These are phyloP conservation scores for Xylaria multiplex DNA, from an alignment of 2,329 filamentous ascomycete species.

Conservation along the genomic window DNA sequence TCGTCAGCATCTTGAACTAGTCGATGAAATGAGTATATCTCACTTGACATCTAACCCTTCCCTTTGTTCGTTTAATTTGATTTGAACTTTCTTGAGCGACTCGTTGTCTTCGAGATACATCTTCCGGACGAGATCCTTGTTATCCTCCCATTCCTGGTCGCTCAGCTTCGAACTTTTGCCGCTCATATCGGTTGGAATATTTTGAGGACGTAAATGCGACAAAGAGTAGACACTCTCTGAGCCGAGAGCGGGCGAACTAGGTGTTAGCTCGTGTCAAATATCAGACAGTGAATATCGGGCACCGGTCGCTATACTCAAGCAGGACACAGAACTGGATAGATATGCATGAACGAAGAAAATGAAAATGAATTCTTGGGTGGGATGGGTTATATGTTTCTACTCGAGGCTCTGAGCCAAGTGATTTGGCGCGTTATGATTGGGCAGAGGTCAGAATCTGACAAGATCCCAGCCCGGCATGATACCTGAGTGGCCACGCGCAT, in stretches of 20 bases:
- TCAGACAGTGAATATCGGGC: slow-evolving; percentile 17
- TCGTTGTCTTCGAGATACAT: slow-evolving; percentile 11
- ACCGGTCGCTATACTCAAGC: slow-evolving; percentile 14
- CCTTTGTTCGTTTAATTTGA: slow-evolving; percentile 8
- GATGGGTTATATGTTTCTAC: slow-evolving; percentile 10
- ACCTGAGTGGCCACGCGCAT: slow-evolving; percentile 17
- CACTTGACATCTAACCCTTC: slow-evolving; percentile 13
- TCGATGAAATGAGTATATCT: slow-evolving; percentile 10
- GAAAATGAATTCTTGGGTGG: slow-evolving; percentile 14
- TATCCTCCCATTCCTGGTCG: slow-evolving; percentile 18
- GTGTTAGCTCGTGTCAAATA: slow-evolving; percentile 13
- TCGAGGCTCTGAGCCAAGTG: neutral
- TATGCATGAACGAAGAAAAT: slow-evolving; percentile 13
- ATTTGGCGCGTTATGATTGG: slow-evolving; percentile 15
- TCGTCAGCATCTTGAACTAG: slow-evolving; percentile 19
- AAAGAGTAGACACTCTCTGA: neutral
- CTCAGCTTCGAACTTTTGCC: slow-evolving; percentile 18
- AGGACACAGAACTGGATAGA: slow-evolving; percentile 16
- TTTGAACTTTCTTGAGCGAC: slow-evolving; percentile 15
- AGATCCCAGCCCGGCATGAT: neutral
- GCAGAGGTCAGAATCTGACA: slow-evolving; percentile 23
- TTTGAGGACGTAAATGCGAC: slow-evolving; percentile 14
- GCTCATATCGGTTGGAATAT: slow-evolving; percentile 19
- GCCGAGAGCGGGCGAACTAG: neutral
- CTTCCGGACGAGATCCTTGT: slow-evolving; percentile 16